Percentiles rank a stretch among this genome's conserved stretches.
Conservation (phyloP, 2,329 filamentous ascomycete genomes). For the Aureobasidium uvarum region DNA sequence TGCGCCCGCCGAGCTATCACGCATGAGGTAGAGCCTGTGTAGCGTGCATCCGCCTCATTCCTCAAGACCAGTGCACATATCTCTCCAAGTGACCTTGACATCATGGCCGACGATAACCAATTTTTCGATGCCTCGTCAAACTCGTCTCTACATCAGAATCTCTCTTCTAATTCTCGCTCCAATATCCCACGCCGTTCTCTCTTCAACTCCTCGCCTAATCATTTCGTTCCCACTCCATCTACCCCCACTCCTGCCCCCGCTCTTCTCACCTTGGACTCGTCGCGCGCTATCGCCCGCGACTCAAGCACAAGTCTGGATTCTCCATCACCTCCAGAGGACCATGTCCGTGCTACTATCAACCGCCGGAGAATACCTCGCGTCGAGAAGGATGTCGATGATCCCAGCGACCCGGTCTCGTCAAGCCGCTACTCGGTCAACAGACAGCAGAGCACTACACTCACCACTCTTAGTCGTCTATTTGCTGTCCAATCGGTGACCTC, state of each 20-base stretch:
- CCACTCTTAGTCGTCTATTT: conserved; percentile 48
- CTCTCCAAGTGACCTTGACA: conserved; percentile 17
- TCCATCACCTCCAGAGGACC: conserved; percentile 29
- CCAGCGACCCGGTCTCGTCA: conserved; percentile 39
- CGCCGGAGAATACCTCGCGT: conserved; percentile 42
- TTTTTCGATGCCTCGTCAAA: conserved; percentile 5
- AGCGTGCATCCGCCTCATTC: conserved; percentile 23
- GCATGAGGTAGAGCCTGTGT: conserved; percentile 25
- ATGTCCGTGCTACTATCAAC: conserved; percentile 31
- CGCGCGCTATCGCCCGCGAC: conserved; percentile 13
- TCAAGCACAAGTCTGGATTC: conserved; percentile 18
- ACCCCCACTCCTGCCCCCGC: conserved; percentile 25
- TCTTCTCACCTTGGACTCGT: conserved; percentile 20
- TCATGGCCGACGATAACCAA: conserved; percentile 25
- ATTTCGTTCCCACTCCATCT: conserved; percentile 15
- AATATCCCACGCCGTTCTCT: conserved; percentile 12
- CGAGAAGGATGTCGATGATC: conserved; percentile 52
- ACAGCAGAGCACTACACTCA: conserved; percentile 44
- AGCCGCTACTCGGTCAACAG: conserved; percentile 32
- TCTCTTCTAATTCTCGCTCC: conserved; percentile 1
- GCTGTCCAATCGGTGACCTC: conserved; percentile 42
- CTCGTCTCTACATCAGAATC: neutral
- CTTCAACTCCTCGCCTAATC: conserved; percentile 19
- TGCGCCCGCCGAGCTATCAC: conserved; percentile 14
- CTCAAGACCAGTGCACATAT: conserved; percentile 12